Evolutionary conservation across 1,284 basidiomycete genomes (phyloP), one percentile per base, ranked within the genome.

Genomic region (Melampsora medusae): DNA sequence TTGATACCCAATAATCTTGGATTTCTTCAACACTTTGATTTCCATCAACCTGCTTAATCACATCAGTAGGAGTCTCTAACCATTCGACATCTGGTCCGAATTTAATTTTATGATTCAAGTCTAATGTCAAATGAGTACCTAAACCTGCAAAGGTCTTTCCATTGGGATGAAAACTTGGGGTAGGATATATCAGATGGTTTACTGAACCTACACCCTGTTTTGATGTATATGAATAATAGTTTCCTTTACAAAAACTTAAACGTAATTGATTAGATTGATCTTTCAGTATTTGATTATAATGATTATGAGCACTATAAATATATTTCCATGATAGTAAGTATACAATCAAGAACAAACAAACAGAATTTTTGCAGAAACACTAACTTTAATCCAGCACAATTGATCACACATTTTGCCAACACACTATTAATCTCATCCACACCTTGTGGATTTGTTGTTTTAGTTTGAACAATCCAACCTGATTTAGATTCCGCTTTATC

Each of bases 31-130:
- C 14, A 14, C 1, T 59, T 38, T 7, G 19, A 49, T 56, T 35
- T n/a, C 50, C 50, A 19, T 70, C n/a, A 35, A 3, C 31, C 16
- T n/a, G 14, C 16, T 19, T 14, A 61, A 16, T 67, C 22, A 31
- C 50, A 22, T 22, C 38, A 49, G 16, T 56, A 17, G 12, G n/a
- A n/a, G 71, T 67, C 6, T 87, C 86, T 80, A 97, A 86, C 89
- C 92, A 93, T 81, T 97, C 91, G 9, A 95, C 87, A 81, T 98
- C 94, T 2, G 96, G 97, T 0, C 96, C 96, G 82, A 99, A 99
- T 31, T 89, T 88, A 68, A 99, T 87, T 79, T 92, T 91, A 0
- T 92, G 92, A 70, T 91, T 87, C 77, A 99, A 82, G 83, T 96
- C 92, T 59, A 99, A 85, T 7, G 93, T 97, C 3, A 76, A 86